Evolutionary conservation across 306 rosid species (phyloP), one percentile per base, ranked within the genome.

Genomic region (Hippophae gyantsensis): DNA sequence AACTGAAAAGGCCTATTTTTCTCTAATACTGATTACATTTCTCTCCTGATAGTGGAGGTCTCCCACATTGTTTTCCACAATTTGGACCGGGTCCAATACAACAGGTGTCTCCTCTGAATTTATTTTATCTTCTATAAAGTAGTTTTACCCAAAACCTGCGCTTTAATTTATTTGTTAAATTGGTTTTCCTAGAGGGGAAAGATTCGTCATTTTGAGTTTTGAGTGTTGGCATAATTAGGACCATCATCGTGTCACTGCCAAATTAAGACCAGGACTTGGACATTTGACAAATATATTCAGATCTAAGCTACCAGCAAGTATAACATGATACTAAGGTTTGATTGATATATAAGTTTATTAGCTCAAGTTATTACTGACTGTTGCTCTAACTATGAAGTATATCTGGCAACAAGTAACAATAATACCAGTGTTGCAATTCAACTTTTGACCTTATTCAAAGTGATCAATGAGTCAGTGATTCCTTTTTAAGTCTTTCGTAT

Each of bases 51-150:
- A 87, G 96, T 80, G 98, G 98, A 60, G 98, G 98, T 7, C 13
- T 92, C 62, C 98, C 98, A 23, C 98, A 92, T 78, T 92, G 98
- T 74, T 87, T 92, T 76, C 98, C 96, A 11, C 98, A 92, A 85
- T 92, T 92, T 80, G 98, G 98, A 74, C 96, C 98, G 3, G 98
- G 98, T 57, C 63, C 65, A 9, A 81, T 92, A 18, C 98, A 92
- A 78, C 98, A 87, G 93, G 98, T 87, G 71, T 62, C 14, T 6
- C 50, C 61, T 70, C 51, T 54, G 45, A 56, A 43, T 50, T 18
- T 56, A 40, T 6, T 64, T 32, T 5, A 59, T 65, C 52, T 9
- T 44, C 10, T 45, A 52, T 13, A 51, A 41, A 58, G 10, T 40
- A 65, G 64, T 53, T 10, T 11, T 7, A 23, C 25, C 45, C 60